Percentiles rank a stretch among this genome's conserved stretches.
Evolutionary conservation across 164 flowering plant species (phyloP).

Genomic region (Hamamelis virginiana): DNA sequence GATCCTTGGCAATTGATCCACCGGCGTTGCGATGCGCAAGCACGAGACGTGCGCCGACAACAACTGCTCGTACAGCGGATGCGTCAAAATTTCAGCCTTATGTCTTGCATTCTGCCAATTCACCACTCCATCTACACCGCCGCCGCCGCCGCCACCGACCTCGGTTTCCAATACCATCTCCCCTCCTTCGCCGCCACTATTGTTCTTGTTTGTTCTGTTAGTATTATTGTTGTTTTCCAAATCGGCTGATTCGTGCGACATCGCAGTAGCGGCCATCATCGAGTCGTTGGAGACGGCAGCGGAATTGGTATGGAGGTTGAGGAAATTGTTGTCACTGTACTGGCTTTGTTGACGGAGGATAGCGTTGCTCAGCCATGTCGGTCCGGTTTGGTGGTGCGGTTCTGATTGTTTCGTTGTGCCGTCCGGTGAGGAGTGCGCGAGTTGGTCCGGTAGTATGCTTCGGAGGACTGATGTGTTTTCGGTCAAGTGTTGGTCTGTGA

Average conservation of each 20-base stretch:
- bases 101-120: constrained; percentile 56
- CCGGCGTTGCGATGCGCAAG: constrained; percentile 70
- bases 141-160: constrained; percentile 19
- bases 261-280: constrained; percentile 35
- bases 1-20: constrained; percentile 75
- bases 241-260: constrained; percentile 37
- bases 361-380: constrained; percentile 61
- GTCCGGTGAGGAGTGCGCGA: constrained; percentile 17
- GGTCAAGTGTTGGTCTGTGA: constrained; percentile 28
- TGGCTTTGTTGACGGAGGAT: constrained; percentile 39
- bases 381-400: constrained; percentile 28
- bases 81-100: constrained; percentile 61
- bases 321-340: constrained; percentile 32
- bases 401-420: constrained; percentile 14
- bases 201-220: constrained; percentile 11
- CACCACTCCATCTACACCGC: constrained; percentile 27
- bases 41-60: constrained; percentile 67
- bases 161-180: constrained; percentile 24
- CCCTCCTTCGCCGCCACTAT: constrained; percentile 7
- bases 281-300: constrained; percentile 35
- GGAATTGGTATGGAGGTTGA: constrained; percentile 39
- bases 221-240: constrained; percentile 14
- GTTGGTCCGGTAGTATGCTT: constrained; percentile 18
- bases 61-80: constrained; percentile 69
- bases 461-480: constrained; percentile 15